These are phyloP conservation scores for Austroboletus eburneus DNA, from an alignment of 768 basidiomycete genomes.

Conservation along the genomic window DNA sequence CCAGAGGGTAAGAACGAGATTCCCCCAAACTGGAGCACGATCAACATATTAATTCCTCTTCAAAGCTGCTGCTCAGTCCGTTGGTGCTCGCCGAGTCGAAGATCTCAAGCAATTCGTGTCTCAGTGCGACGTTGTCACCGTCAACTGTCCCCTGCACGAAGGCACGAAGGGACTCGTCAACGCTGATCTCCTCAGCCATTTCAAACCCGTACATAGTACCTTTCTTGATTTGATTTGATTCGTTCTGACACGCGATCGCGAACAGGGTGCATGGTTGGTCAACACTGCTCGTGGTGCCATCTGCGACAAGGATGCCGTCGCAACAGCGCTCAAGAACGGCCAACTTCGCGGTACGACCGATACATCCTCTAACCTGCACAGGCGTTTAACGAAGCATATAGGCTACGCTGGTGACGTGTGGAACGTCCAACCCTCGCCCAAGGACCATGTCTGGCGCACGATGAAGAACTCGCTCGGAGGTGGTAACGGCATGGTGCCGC, in stretches of 20 bases:
- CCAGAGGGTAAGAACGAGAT: conserved; percentile 43
- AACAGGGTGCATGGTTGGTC: conserved; percentile 84
- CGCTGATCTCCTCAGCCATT: conserved; percentile 75
- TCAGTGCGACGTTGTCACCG: conserved; percentile 76
- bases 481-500: conserved; percentile 89
- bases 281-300: conserved; percentile 94
- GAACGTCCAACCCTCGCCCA: conserved; percentile 85
- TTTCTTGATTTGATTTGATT: too few relatives aligned
- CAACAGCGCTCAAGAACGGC: conserved; percentile 72
- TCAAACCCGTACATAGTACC: conserved; percentile 46
- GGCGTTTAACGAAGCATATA: neutral
- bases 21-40: too few relatives aligned
- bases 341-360: conserved; percentile 52
- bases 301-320: conserved; percentile 79
- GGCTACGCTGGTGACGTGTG: conserved; percentile 62
- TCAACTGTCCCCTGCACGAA: conserved; percentile 88
- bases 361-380: neutral
- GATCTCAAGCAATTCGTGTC: conserved; percentile 62
- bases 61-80: conserved; percentile 57
- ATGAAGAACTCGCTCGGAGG: conserved; percentile 77
- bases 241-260: too few relatives aligned
- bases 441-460: conserved; percentile 82
- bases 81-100: conserved; percentile 70
- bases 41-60: too few relatives aligned
- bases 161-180: conserved; percentile 78